These are phyloP conservation scores for Diplotaxis tenuifolia DNA, from an alignment of 345 rosid genomes.

Conservation along the genomic window DNA sequence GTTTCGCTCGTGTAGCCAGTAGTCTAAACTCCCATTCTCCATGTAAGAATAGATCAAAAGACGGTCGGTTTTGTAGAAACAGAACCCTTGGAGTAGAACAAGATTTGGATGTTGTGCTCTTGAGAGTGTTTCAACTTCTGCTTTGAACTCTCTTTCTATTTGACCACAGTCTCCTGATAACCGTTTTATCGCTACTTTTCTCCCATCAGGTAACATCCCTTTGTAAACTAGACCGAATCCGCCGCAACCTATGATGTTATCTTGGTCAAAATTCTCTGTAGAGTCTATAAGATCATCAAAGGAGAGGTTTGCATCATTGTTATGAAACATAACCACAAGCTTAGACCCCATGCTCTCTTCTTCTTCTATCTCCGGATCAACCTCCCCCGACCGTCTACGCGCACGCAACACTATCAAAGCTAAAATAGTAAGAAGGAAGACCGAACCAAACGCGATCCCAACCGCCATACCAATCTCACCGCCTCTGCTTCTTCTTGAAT, in stretches of 20 bases:
- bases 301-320: conserved; percentile 56
- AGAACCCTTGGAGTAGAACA: conserved; percentile 75
- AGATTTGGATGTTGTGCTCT: conserved; percentile 88
- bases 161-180: conserved; percentile 86
- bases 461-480: conserved; percentile 52
- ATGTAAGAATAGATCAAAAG: conserved; percentile 82
- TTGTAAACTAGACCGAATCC: conserved; percentile 88
- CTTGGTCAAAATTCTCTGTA: conserved; percentile 70
- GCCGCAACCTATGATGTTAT: conserved; percentile 82
- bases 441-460: conserved; percentile 58
- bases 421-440: conserved; percentile 48
- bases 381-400: conserved; percentile 52
- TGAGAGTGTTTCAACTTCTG: conserved; percentile 88
- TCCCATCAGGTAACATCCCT: conserved; percentile 66
- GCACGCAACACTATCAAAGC: conserved; percentile 49
- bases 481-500: conserved; percentile 37
- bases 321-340: conserved; percentile 60
- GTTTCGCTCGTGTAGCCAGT: conserved; percentile 75
- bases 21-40: conserved; percentile 91
- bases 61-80: conserved; percentile 53
- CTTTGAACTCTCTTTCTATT: conserved; percentile 78
- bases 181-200: conserved; percentile 69
- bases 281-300: conserved; percentile 65
- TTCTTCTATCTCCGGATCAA: conserved; percentile 70
- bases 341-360: conserved; percentile 46